phyloP scores from a whole-genome alignment of 805 yeast species.

The Maudiozyma turicensis region DNA sequence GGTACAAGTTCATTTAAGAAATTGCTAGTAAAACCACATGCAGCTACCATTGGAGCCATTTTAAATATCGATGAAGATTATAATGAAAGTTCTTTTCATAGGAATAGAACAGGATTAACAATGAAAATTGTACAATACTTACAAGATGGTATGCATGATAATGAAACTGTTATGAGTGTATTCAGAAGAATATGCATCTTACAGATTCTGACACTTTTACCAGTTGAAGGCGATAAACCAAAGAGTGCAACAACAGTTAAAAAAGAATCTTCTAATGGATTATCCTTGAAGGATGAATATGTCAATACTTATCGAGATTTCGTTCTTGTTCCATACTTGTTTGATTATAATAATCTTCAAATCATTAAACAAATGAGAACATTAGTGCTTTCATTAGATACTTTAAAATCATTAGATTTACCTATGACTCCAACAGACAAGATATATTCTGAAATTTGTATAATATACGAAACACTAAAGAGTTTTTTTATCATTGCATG shows the following conservation, averaged over 20 bases:
- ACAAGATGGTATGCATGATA: slow-evolving; percentile 20
- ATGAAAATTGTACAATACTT: slow-evolving; percentile 14
- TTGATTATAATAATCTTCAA: slow-evolving; percentile 12
- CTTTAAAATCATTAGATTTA: slow-evolving; percentile 5
- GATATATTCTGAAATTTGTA: slow-evolving; percentile 6
- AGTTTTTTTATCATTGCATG: slow-evolving; percentile 8
- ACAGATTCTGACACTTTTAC: slow-evolving; percentile 26
- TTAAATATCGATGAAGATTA: not conserved
- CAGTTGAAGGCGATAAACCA: not conserved
- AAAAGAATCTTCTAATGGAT: not conserved
- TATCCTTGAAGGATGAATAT: slow-evolving; percentile 27
- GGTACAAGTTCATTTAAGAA: slow-evolving; percentile 9
- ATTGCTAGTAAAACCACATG: slow-evolving; percentile 5
- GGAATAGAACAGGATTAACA: slow-evolving; percentile 4
- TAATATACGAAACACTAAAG: slow-evolving; percentile 5
- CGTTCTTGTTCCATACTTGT: slow-evolving; percentile 27
- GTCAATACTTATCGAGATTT: slow-evolving; percentile 25
- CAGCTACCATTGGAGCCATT: not conserved
- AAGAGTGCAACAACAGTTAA: slow-evolving; percentile 8
- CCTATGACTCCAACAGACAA: slow-evolving; percentile 1
- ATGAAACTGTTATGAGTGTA: slow-evolving; percentile 18
- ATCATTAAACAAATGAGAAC: slow-evolving; percentile 8
- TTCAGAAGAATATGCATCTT: slow-evolving; percentile 26
- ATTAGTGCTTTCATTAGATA: slow-evolving; percentile 14
- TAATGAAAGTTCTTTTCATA: not conserved